A percentile compares a stretch with the other conserved stretches of the same genome.
Conservation (phyloP, 2,329 filamentous ascomycete species). For the Trichoderma pleuroti region DNA sequence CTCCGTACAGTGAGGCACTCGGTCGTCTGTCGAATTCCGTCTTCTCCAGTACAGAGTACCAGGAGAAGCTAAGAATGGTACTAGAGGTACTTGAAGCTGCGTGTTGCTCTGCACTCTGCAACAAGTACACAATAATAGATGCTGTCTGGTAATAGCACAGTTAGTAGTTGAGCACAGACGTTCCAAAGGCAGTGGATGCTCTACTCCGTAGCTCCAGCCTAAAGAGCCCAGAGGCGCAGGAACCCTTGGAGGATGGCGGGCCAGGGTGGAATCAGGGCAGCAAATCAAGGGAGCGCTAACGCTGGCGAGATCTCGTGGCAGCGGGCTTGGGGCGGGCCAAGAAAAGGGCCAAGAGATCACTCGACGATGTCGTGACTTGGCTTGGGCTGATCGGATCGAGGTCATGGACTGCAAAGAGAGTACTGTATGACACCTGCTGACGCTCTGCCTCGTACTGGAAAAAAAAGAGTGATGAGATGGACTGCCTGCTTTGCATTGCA, state of each 20-base stretch:
- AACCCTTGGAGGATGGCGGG: slow-evolving; percentile 1
- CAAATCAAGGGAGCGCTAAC: background rate
- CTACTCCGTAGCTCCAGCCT: background rate
- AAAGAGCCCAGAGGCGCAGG: slow-evolving; percentile 5
- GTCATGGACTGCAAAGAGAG: background rate
- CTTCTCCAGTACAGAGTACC: background rate
- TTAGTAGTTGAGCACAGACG: background rate
- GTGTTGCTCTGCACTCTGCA: background rate
- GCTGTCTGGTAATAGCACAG: background rate
- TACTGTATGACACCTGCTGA: background rate
- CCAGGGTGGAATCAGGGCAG: background rate
- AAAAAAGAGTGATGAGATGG: too few species aligned
- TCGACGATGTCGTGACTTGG: background rate
- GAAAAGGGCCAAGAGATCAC: background rate
- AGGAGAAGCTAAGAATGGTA: background rate
- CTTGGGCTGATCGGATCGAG: background rate
- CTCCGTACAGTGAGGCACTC: background rate
- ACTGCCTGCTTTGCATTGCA: too few species aligned
- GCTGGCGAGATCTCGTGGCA: background rate
- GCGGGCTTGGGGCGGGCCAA: background rate
- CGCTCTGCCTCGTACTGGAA: too few species aligned
- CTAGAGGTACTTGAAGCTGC: background rate
- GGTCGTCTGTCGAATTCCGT: background rate
- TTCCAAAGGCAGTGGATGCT: background rate
- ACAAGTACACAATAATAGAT: too few species aligned